A percentile compares a stretch with the other conserved stretches of the same genome.
phyloP scores from a whole-genome alignment of 208 protist species.

The Leptomonas pyrrhocoris region DNA sequence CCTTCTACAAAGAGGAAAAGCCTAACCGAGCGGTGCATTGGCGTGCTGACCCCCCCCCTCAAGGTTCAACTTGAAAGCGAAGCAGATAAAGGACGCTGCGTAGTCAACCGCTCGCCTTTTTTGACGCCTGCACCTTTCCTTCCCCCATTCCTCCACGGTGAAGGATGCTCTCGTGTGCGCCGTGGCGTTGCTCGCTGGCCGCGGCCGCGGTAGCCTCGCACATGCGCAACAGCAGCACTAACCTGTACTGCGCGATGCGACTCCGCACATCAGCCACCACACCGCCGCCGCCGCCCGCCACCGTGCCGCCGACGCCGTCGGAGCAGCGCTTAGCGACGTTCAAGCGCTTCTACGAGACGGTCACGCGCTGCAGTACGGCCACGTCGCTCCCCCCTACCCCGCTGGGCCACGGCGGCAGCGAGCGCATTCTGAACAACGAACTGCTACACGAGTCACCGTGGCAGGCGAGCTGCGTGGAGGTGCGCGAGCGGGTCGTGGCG shows the following conservation, averaged over 20 bases:
- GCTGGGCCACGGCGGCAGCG: conserved; percentile 35
- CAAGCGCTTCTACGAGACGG: conserved; percentile 35
- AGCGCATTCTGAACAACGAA: conserved; percentile 43
- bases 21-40: no score
- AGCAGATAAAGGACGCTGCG: no score
- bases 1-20: no score
- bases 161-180: no score
- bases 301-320: conserved; percentile 4
- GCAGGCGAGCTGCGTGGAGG: conserved; percentile 42
- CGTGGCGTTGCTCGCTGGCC: conserved; percentile 8
- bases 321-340: conserved; percentile 25
- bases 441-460: conserved; percentile 35
- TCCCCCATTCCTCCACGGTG: not conserved
- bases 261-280: not conserved
- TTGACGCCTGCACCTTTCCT: not conserved
- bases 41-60: no score
- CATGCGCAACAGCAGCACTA: conserved; percentile 1
- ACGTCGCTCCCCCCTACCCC: conserved; percentile 25
- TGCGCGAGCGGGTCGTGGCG: conserved; percentile 31
- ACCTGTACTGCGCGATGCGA: conserved; percentile 22
- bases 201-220: conserved; percentile 15
- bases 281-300: not conserved
- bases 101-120: no score
- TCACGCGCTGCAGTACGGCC: conserved; percentile 17
- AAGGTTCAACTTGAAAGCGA: no score